Percentiles rank a stretch among this genome's conserved stretches.
Evolutionary conservation across 1,284 basidiomycete species (phyloP).

Genomic region (Xerocomus minutiporus): DNA sequence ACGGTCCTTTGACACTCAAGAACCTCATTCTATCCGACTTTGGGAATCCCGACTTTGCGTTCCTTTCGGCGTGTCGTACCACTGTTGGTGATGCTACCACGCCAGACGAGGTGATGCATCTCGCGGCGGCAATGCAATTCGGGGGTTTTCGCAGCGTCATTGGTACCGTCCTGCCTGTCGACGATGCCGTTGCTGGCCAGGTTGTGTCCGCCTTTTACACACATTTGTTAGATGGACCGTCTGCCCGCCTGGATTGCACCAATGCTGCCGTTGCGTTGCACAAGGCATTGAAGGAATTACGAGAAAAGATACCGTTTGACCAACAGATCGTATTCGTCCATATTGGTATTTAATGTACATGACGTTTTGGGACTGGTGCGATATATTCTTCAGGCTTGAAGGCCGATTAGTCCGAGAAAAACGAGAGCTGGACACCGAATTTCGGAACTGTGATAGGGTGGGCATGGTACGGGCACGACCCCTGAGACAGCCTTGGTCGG

Average conservation of each 20-base stretch:
- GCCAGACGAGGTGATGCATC: constrained; percentile 31
- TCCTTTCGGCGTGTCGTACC: constrained; percentile 34
- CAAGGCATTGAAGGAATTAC: constrained; percentile 4
- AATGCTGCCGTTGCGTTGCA: background rate
- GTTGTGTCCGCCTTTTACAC: constrained; percentile 6
- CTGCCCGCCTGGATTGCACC: constrained; percentile 1
- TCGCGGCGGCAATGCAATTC: constrained; percentile 8
- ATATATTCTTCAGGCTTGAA: too few species aligned
- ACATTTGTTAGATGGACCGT: background rate
- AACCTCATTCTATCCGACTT: constrained; percentile 23
- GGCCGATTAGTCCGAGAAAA: too few species aligned
- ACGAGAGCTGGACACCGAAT: too few species aligned
- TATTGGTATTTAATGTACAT: background rate
- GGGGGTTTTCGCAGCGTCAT: constrained; percentile 8
- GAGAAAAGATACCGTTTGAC: constrained; percentile 6
- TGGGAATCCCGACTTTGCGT: constrained; percentile 31
- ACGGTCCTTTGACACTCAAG: constrained; percentile 18
- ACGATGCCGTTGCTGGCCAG: constrained; percentile 2
- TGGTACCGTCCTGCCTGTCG: constrained; percentile 4
- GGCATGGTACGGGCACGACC: too few species aligned
- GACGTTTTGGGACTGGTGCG: too few species aligned
- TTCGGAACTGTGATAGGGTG: too few species aligned
- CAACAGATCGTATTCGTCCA: constrained; percentile 5
- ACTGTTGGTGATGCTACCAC: constrained; percentile 15
- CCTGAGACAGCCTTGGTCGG: too few species aligned